Evolutionary conservation across 208 protist genomes (phyloP).

Genomic region (Acanthamoeba healyi): DNA sequence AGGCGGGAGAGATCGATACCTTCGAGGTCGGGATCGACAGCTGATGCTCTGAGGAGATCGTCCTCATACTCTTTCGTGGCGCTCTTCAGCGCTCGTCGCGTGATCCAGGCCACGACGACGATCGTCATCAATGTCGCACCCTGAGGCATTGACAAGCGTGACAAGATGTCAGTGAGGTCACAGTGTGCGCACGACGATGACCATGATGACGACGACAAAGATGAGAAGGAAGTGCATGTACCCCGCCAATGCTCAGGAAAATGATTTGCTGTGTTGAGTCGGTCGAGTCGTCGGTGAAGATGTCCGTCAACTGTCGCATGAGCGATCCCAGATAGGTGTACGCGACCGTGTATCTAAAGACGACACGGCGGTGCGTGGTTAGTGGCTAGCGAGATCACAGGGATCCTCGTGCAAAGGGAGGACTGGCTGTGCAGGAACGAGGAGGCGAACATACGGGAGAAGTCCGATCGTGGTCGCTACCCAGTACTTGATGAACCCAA

Average conservation of each 20-base stretch:
- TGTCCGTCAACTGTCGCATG: slow-evolving; percentile 50
- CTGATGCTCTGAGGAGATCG: not conserved
- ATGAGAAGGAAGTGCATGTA: not conserved
- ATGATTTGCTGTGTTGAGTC: slow-evolving; percentile 69
- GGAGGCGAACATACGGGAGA: not conserved
- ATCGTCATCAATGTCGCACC: slow-evolving; percentile 33
- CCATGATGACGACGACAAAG: not conserved
- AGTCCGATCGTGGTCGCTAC: slow-evolving; percentile 39
- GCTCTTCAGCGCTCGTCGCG: slow-evolving; percentile 20
- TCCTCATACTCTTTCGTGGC: slow-evolving; percentile 36
- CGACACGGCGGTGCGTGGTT: too few species aligned
- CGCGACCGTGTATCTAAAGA: not conserved
- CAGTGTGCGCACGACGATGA: not conserved
- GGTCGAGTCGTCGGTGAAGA: slow-evolving; percentile 40
- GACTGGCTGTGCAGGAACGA: not conserved
- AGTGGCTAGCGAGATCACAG: too few species aligned
- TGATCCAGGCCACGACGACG: slow-evolving; percentile 38
- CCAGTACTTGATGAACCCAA: slow-evolving; percentile 40
- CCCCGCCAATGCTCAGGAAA: slow-evolving; percentile 41
- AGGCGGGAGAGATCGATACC: not conserved
- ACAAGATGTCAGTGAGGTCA: not conserved
- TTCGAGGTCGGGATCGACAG: not conserved
- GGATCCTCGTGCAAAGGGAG: not conserved
- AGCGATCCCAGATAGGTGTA: slow-evolving; percentile 59
- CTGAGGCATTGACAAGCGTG: not conserved